Evolutionary conservation across 768 basidiomycete genomes (phyloP).

Genomic region (Nevesoporus exiguus): DNA sequence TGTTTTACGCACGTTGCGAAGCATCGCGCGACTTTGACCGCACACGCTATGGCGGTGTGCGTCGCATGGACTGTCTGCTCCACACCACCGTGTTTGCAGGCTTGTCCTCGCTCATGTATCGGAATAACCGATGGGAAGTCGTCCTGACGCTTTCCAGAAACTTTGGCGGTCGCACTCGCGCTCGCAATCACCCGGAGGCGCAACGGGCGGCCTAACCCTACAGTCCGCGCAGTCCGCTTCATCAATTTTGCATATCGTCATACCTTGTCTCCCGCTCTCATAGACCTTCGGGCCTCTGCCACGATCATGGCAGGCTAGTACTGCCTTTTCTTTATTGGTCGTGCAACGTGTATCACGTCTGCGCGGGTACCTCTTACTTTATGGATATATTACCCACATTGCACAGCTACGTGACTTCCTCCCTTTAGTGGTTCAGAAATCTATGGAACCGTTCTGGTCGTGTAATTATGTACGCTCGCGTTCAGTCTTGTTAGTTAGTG

Average conservation of each 20-base stretch:
- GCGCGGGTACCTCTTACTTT: not conserved
- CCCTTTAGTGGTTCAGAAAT: slow-evolving; percentile 8
- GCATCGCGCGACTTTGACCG: slow-evolving; percentile 34
- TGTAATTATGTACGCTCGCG: not conserved
- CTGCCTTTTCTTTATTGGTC: slow-evolving; percentile 2
- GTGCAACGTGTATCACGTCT: not conserved
- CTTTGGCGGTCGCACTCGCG: slow-evolving; percentile 9
- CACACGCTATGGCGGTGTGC: slow-evolving; percentile 40
- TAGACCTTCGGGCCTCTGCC: not conserved
- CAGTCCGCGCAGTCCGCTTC: not conserved
- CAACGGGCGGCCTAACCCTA: not conserved
- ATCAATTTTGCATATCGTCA: not conserved
- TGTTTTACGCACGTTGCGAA: slow-evolving; percentile 47
- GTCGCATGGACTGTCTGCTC: slow-evolving; percentile 49
- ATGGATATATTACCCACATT: slow-evolving; percentile 2
- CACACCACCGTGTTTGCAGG: slow-evolving; percentile 50
- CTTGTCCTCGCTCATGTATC: slow-evolving; percentile 39
- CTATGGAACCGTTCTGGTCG: not conserved
- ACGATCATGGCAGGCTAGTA: slow-evolving; percentile 8
- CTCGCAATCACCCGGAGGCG: not conserved
- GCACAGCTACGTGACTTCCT: not conserved
- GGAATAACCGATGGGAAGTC: slow-evolving; percentile 37
- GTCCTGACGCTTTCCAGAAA: slow-evolving; percentile 46
- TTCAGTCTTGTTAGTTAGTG: not conserved
- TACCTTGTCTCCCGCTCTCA: slow-evolving; percentile 4